Conservation (phyloP, 148 eudicot species). For the Chenopodium quinoa region DNA sequence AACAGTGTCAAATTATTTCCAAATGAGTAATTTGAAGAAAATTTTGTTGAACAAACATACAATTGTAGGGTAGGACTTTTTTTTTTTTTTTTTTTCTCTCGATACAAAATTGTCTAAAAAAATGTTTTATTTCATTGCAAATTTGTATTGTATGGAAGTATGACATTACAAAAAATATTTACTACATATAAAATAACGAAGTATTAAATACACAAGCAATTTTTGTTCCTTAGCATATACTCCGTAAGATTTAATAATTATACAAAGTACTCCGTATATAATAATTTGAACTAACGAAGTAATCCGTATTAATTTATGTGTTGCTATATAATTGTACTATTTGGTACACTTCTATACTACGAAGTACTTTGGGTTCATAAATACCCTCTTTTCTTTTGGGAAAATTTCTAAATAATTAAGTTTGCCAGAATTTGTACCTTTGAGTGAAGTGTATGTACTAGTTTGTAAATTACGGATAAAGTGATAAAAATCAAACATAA, state of each 20-base stretch:
- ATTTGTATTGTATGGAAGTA: background rate
- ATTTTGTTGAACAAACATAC: background rate
- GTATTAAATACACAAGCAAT: background rate
- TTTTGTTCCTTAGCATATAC: background rate
- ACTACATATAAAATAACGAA: too few species aligned
- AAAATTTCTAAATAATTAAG: too few species aligned
- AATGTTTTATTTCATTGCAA: background rate
- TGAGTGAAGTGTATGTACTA: too few species aligned
- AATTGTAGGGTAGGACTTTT: too few species aligned
- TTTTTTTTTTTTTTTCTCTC: too few species aligned
- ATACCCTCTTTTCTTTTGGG: background rate
- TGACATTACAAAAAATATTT: too few species aligned
- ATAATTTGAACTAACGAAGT: background rate
- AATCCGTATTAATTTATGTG: too few species aligned
- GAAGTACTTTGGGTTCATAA: too few species aligned
- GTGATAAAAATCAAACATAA: background rate
- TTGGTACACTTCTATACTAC: background rate
- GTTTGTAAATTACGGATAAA: background rate
- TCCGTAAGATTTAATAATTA: slow-evolving; percentile 1
- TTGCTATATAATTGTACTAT: background rate
- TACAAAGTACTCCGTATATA: too few species aligned
- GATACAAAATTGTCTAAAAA: too few species aligned
- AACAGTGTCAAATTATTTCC: background rate
- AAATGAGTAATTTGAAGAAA: too few species aligned
- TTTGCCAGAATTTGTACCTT: background rate